Conservation (phyloP, 148 eudicot genomes). For the Vaccinium macrocarpon region DNA sequence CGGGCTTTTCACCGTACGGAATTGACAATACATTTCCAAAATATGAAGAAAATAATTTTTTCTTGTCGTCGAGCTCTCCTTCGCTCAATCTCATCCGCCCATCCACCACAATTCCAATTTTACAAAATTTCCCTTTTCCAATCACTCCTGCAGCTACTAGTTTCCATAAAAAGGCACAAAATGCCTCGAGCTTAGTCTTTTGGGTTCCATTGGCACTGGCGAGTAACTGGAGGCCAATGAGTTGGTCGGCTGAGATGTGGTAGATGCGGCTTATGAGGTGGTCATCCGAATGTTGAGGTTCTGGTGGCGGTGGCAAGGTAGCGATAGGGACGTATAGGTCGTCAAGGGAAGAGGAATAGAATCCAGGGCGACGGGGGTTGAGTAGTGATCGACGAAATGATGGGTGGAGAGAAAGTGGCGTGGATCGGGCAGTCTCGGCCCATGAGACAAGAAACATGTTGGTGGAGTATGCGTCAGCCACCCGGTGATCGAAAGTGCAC, state of each 20-base stretch:
- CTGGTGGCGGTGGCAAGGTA: constrained; percentile 14
- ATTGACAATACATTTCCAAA: constrained; percentile 64
- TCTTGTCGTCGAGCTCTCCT: constrained; percentile 18
- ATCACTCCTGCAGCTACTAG: constrained; percentile 22
- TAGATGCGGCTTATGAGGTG: constrained; percentile 52
- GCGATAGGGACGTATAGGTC: constrained; percentile 38
- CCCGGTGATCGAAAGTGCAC: constrained; percentile 70
- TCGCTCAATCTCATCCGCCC: constrained; percentile 45
- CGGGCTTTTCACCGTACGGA: constrained; percentile 1
- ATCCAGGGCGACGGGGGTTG: constrained; percentile 43
- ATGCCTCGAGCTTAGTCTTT: constrained; percentile 43
- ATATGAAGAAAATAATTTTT: constrained; percentile 21
- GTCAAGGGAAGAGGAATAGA: constrained; percentile 45
- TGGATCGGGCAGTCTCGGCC: constrained; percentile 49
- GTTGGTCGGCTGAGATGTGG: constrained; percentile 27
- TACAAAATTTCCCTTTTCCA: constrained; percentile 17
- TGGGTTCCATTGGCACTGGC: constrained; percentile 11
- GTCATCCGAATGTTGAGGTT: not conserved
- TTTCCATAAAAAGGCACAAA: constrained; percentile 64
- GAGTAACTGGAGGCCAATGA: constrained; percentile 30
- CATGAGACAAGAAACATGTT: constrained; percentile 79
- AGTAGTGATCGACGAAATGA: constrained; percentile 50
- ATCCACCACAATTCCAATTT: constrained; percentile 63
- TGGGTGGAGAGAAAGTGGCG: constrained; percentile 31
- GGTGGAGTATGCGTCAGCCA: constrained; percentile 73